Evolutionary conservation across 2,329 filamentous ascomycete genomes (phyloP).

Genomic region (Aspergillus sp.): DNA sequence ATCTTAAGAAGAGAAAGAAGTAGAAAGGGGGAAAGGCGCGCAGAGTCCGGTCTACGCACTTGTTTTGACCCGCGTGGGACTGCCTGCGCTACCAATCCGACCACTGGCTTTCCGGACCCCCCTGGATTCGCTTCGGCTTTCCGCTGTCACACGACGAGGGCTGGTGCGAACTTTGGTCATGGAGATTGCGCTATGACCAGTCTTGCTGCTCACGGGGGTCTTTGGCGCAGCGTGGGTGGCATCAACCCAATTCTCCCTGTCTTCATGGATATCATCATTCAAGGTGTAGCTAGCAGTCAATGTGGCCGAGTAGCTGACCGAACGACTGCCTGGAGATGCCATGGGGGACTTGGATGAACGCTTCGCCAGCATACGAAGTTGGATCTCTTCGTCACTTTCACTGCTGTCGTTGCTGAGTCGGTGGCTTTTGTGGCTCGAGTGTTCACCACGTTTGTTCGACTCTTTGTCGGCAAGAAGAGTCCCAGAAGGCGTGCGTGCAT

Average conservation of each 20-base stretch:
- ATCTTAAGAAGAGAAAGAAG: conserved; percentile 5
- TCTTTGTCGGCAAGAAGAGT: conserved; percentile 40
- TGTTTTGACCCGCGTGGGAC: conserved; percentile 32
- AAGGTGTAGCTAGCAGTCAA: conserved; percentile 67
- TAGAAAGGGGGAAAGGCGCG: background rate
- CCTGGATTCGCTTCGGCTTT: conserved; percentile 38
- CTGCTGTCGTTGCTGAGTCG: conserved; percentile 58
- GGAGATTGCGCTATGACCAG: conserved; percentile 50
- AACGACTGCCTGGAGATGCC: conserved; percentile 63
- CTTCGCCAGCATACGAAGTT: conserved; percentile 71
- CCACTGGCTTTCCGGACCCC: conserved; percentile 49
- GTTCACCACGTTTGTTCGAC: conserved; percentile 24
- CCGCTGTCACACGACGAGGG: conserved; percentile 44
- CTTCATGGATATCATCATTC: conserved; percentile 63
- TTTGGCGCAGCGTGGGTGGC: conserved; percentile 39
- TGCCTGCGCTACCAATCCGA: conserved; percentile 45
- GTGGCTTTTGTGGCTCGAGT: conserved; percentile 52
- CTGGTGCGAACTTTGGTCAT: conserved; percentile 65
- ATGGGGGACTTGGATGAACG: conserved; percentile 64
- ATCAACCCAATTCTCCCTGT: conserved; percentile 66
- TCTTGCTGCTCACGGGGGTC: conserved; percentile 57
- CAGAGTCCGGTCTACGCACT: background rate
- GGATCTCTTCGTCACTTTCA: conserved; percentile 81
- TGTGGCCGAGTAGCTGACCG: conserved; percentile 73
- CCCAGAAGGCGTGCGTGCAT: conserved; percentile 58